phyloP scores from a whole-genome alignment of 495 filamentous ascomycete species.

The Articulospora tetracladia region DNA sequence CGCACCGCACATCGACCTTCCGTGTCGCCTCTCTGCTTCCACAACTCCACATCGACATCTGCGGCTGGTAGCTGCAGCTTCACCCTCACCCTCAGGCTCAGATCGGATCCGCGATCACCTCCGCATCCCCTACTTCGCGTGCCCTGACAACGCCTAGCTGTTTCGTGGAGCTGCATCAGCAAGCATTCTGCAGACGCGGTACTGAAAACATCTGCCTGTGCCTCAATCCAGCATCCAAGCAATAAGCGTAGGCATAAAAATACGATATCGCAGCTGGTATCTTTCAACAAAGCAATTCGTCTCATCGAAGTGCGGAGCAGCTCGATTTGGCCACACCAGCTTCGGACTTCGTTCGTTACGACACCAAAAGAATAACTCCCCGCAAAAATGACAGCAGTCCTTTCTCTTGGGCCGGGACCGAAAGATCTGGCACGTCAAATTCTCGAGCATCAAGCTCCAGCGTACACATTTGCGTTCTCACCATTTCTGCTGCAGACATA shows the following conservation, averaged over 20 bases:
- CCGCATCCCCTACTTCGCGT: background rate
- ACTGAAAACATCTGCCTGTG: background rate
- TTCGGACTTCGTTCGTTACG: background rate
- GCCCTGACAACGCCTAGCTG: background rate
- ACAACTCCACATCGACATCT: background rate
- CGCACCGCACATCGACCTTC: background rate
- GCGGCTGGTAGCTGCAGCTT: background rate
- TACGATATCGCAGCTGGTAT: background rate
- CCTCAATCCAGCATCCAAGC: constrained; percentile 5
- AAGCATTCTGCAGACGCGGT: constrained; percentile 12
- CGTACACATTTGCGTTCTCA: constrained; percentile 68
- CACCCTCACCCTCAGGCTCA: background rate
- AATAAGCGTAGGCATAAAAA: background rate
- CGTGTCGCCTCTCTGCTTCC: background rate
- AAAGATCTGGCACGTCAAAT: constrained; percentile 38
- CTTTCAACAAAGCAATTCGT: background rate
- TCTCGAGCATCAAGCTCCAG: constrained; percentile 48
- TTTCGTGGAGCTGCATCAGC: background rate
- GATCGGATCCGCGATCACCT: background rate
- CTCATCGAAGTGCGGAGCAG: background rate
- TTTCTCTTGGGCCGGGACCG: constrained; percentile 27
- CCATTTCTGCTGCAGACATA: constrained; percentile 71
- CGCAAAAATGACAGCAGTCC: constrained; percentile 8
- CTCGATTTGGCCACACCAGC: background rate
- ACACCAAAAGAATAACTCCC: background rate